These are phyloP conservation scores for Ambrosia artemisiifolia DNA, from an alignment of 129 eudicot species.

Conservation along the genomic window DNA sequence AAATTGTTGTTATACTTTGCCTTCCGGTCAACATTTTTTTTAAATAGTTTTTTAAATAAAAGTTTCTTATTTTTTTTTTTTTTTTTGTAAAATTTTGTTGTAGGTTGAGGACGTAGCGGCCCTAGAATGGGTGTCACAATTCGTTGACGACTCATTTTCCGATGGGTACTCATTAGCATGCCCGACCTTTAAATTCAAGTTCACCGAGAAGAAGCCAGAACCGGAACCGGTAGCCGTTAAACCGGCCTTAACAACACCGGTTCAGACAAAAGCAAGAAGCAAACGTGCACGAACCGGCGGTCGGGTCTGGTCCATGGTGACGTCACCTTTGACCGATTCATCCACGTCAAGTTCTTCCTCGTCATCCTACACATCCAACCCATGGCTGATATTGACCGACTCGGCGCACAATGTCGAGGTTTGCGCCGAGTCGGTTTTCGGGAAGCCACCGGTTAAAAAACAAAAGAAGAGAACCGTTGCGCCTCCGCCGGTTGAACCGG, in stretches of 20 bases:
- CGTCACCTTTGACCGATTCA: constrained; percentile 46
- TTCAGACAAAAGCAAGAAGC: constrained; percentile 78
- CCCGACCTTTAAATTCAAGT: constrained; percentile 41
- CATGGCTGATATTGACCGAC: constrained; percentile 34
- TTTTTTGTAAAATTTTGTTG: background rate
- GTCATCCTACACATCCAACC: constrained; percentile 42
- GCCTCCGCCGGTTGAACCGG: background rate
- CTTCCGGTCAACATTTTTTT: background rate
- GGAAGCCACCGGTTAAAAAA: constrained; percentile 40
- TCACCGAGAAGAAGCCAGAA: constrained; percentile 24
- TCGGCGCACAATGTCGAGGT: constrained; percentile 10
- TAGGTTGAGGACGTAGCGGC: constrained; percentile 77
- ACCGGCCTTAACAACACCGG: constrained; percentile 45
- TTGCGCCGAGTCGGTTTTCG: constrained; percentile 48
- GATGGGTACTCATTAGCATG: constrained; percentile 49
- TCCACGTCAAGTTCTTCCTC: constrained; percentile 59
- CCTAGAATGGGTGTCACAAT: constrained; percentile 84
- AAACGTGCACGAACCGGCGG: constrained; percentile 65
- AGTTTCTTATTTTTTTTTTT: too few species aligned
- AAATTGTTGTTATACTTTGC: too few species aligned
- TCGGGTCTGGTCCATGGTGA: constrained; percentile 65
- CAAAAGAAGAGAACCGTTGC: constrained; percentile 24
- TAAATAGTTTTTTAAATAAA: background rate
- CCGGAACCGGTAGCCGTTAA: constrained; percentile 15
- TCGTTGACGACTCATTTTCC: constrained; percentile 73